Base-by-base conservation (phyloP, 768 basidiomycete species). In the Podaxis sp. region DNA sequence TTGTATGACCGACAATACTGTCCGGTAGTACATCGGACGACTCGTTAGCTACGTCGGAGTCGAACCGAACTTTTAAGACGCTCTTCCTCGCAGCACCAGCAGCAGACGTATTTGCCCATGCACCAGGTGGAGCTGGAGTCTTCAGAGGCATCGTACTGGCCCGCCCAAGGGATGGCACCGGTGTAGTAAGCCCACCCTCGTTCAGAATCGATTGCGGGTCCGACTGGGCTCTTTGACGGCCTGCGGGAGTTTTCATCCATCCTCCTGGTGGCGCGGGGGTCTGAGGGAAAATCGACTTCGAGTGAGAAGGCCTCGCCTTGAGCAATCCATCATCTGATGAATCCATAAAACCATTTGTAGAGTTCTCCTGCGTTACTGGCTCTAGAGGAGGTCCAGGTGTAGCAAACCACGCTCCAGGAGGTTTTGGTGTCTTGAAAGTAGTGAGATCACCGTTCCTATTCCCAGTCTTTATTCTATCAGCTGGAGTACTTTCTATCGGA, bases 21-120 rank as follows among this genome's bases (percentile, higher is more conserved):
- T 65, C 61, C 6, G 61, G 43, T 36, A 47, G 37, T 8, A 55
- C 55, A 47, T 71, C 70, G 74, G 61, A 55, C 9, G 59, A 64
- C 17, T 54, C 50, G 19, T 65, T 63, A 33, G 38, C 51, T 53
- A 67, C 64, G 66, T 73, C 73, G 27, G 80, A 77, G 65, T 91
- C 85, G 66, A 93, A 93, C 46, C 91, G 85, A 58, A 93, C 91
- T 70, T 89, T 89, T 64, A 87, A 71, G 25, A 86, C 75, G 63
- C 84, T 85, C 70, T 85, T 90, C 66, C 80, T 77, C 19, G 74
- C 57, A 3, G 51, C 40, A 43, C 27, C 57, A 43, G 40, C 4
- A 24, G 27, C 79, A 2, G 89, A 87, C 13, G 90, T 89, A 2
- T 75, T 72, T 51, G 81, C 64, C 87, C 88, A 91, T 43, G 80